Evolutionary conservation across 192 early-diverging fungal species (phyloP), one percentile per base, ranked within the genome.

Genomic region (Coemansia sp.): DNA sequence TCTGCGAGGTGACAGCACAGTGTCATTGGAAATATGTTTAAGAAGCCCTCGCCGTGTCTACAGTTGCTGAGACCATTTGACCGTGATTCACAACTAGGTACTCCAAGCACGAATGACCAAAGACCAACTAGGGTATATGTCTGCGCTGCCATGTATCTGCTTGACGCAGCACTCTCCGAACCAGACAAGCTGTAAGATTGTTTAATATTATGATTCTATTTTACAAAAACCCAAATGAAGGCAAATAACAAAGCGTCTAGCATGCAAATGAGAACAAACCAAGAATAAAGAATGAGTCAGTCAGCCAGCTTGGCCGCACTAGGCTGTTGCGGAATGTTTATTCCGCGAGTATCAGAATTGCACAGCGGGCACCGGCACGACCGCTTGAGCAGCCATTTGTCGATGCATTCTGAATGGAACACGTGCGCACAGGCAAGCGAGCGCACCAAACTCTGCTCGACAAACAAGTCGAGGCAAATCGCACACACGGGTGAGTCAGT

Each of bases 1-100:
- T 57, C 94, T 92, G 3, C 83, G 92, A 12, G 82, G 83, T 12
- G 85, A 90, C 64, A 91, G 90, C 10, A 83, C 84, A 37, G 90
- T 93, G 28, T 93, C 38, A 62, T 94, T 0, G 93, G 92, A 22
- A 90, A 91, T 7, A 91, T 91, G 3, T 46, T 55, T 57, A 8
- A 74, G 10, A 19, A 10, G 51, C 25, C 8, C 8, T 31, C 1
- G 25, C 31, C 8, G 6, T 31, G 28, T 34, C 6, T 6, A 34
- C 7, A 8, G 6, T 34, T 34, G 31, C 31, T 34, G 6, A 19
- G 71, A 78, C 64, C 36, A 55, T 3, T n/a, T 63, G 15, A 12
- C 28, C 2, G 38, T 54, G 42, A 14, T 64, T 4, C 56, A 58
- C 19, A 59, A 57, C 48, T 64, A 63, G 14, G 60, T 61, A 63